Conservation (phyloP, 1,139 yeast species). For the Yarrowia galli region DNA sequence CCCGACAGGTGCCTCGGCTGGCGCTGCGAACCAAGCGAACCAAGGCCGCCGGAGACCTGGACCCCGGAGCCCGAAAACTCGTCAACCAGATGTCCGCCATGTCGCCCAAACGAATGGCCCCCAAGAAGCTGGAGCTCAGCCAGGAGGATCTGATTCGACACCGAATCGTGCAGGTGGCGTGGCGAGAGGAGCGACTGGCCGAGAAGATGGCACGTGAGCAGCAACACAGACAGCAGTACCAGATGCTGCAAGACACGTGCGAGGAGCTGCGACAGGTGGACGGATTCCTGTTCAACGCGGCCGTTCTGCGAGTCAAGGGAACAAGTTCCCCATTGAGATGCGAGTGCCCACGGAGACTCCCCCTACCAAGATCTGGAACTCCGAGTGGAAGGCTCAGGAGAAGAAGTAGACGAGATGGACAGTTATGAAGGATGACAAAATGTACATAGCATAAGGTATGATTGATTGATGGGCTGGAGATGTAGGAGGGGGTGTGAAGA, state of each 20-base stretch:
- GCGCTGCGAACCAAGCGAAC: conserved; percentile 56
- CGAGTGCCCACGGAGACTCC: conserved; percentile 92
- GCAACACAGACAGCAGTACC: conserved; percentile 68
- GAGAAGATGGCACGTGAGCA: conserved; percentile 53
- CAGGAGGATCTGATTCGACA: conserved; percentile 88
- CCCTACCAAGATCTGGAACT: conserved; percentile 83
- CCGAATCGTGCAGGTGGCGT: conserved; percentile 81
- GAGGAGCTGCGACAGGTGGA: conserved; percentile 64
- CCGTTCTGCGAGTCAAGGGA: conserved; percentile 61
- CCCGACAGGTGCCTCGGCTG: conserved; percentile 5
- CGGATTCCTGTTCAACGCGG: conserved; percentile 59
- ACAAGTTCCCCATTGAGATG: conserved; percentile 61
- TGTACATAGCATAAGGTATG: conserved; percentile 25
- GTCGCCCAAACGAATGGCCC: conserved; percentile 88
- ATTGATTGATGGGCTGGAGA: neutral
- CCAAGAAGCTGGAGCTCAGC: conserved; percentile 75
- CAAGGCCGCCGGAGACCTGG: conserved; percentile 50
- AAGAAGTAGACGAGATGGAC: too few species aligned
- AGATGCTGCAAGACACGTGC: conserved; percentile 74
- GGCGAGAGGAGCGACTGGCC: conserved; percentile 58
- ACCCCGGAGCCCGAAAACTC: conserved; percentile 70
- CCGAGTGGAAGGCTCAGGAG: conserved; percentile 56
- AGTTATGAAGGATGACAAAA: too few species aligned
- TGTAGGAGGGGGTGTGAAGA: too few species aligned
- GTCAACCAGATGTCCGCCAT: conserved; percentile 68